Base-by-base conservation (phyloP, 139 green algal genomes). In the Chlamydomonas schloesseri region DNA sequence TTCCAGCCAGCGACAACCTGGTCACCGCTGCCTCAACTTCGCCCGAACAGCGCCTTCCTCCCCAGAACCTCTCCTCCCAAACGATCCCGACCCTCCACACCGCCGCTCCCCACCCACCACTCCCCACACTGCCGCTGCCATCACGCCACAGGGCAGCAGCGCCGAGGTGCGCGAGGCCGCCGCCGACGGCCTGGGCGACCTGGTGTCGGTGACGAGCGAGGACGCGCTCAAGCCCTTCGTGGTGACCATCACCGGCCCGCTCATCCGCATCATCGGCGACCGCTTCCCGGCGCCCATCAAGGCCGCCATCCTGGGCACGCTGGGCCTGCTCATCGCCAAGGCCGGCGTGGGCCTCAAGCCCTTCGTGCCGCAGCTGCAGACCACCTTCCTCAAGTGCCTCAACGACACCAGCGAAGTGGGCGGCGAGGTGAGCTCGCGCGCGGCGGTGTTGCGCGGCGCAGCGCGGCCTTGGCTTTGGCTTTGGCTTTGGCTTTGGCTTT, bases 351-450 rank as follows among this genome's bases (percentile, higher is more conserved):
- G 89, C 6, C 93, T 99, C 33, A 98, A 98, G 92, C 96, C 97
- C 20, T 99, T 99, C 87, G 94, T 99, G 83, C 96, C 98, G n/a
- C 97, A 99, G 93, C 95, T 99, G 77, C 98, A 99, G 92, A 98
- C 98, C 65, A 99, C 97, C 21, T 99, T 99, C 93, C 83, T 99
- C 62, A 99, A 99, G 92, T 99, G 96, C 91, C 93, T 99, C 34
- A 86, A 92, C 31, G 98, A 99, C 62, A 46, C 65, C 42, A 74
- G 64, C 64, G 78, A 84, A 23, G 64, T 83, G 62, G 17, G 76
- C 46, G 26, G 9, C 42, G 42, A 50, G 42, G 42, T 50, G 42
- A 8, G 42, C 8, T 5, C 42, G 42, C 42, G 42, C 42, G 42
- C 42, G n/a, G n/a, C n/a, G n/a, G n/a, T n/a, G n/a, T n/a, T n/a